Conservation (phyloP, 495 filamentous ascomycete species). For the Penicillium coprophilum region DNA sequence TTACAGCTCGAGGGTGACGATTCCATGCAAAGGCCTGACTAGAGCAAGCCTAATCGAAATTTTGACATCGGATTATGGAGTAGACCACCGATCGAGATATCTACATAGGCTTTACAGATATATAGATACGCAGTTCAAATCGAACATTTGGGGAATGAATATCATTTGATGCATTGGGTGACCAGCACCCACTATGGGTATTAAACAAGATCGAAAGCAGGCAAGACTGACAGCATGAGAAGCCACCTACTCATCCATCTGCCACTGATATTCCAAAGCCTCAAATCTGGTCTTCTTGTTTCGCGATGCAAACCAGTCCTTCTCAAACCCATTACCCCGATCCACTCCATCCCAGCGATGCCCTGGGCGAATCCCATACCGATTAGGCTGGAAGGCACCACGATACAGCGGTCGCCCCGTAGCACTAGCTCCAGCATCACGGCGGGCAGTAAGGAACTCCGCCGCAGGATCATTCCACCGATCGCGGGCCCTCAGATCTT, state of each 20-base stretch:
- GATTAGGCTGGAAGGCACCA: conserved; percentile 80
- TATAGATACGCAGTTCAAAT: background rate
- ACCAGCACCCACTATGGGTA: conserved; percentile 8
- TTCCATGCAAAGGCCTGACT: background rate
- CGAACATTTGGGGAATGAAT: background rate
- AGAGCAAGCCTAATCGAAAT: background rate
- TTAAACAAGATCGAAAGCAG: conserved; percentile 9
- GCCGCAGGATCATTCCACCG: conserved; percentile 96
- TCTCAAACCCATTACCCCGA: conserved; percentile 90
- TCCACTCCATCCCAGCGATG: conserved; percentile 98
- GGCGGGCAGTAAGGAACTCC: conserved; percentile 64
- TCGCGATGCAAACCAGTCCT: conserved; percentile 84
- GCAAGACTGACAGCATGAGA: background rate
- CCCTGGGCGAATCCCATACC: conserved; percentile 90
- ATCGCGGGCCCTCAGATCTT: conserved; percentile 68
- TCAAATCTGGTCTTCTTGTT: conserved; percentile 72
- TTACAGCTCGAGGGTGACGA: background rate
- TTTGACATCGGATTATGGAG: background rate
- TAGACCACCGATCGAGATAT: no score
- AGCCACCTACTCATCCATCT: conserved; percentile 74
- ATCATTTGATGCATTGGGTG: conserved; percentile 4
- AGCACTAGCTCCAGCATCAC: conserved; percentile 38
- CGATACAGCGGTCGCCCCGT: conserved; percentile 75
- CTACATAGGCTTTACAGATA: background rate
- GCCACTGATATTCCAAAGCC: conserved; percentile 87